Evolutionary conservation across 1,139 yeast genomes (phyloP), one percentile per base, ranked within the genome.

Genomic region (Debaryomyces psychrophilus): DNA sequence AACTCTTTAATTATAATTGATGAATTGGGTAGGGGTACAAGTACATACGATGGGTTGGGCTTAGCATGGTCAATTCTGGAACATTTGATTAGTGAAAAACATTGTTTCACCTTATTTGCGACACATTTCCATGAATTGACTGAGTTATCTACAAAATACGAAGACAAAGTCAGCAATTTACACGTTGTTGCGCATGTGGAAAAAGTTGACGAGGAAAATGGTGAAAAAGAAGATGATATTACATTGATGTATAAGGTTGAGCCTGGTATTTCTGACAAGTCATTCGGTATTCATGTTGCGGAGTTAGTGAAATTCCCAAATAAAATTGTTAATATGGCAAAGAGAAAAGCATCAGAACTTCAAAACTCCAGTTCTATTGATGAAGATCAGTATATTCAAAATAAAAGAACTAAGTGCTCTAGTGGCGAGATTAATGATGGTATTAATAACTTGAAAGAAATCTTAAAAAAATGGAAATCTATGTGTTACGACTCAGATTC

Each of bases 71-170:
- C 97, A 0, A 93, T 93, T 48, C 87, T 95, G 56, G 96, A 90
- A 60, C 85, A 87, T 62, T 83, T 93, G 50, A 85, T 93, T 2
- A 74, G 73, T 27, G 73, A 83, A 48, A 80, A 88, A 48, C 77
- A 79, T 44, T 86, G 97, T 53, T 90, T 90, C 64, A 82, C 96
- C 0, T 64, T 93, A 50, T 93, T 93, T 75, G 99, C 99, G 0
- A 93, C 99, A 0, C 99, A 93, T 71, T 93, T 93, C 76, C 98
- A 93, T 64, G 99, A 93, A 63, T 75, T 93, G 48, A 93, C 98
- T 1, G 84, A 85, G 31, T 70, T 93, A 45, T 77, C 95, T 0
- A 83, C 83, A 9, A 76, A 76, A 51, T 75, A 85, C 47, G 62
- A 76, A 0, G 73, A 79, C 8, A 58, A 64, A 39, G 96, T 93